Percentiles rank a stretch among this genome's conserved stretches.
Conservation (phyloP, 2,329 filamentous ascomycete genomes). For the Hypoxylon sp. region DNA sequence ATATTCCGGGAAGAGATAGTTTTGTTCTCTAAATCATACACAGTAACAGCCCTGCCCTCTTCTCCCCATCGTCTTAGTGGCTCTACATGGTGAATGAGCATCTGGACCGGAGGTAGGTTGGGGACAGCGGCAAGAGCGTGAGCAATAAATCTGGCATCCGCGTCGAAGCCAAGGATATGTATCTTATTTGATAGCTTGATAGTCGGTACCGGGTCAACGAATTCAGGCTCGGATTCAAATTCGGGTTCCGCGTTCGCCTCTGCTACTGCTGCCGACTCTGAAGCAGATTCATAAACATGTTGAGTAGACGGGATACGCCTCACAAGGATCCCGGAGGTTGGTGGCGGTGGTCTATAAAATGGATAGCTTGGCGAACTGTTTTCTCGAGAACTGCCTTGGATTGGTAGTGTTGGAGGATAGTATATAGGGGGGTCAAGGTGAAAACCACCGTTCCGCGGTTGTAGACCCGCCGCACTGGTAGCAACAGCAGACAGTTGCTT, state of each 20-base stretch:
- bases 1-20: conserved; percentile 48
- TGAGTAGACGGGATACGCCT: background rate
- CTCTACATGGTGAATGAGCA: conserved; percentile 70
- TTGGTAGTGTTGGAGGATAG: conserved; percentile 27
- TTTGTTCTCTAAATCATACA: conserved; percentile 60
- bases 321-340: conserved; percentile 1
- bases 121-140: conserved; percentile 72
- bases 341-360: conserved; percentile 38
- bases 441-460: conserved; percentile 46
- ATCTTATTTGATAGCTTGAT: conserved; percentile 58
- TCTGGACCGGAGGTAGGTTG: conserved; percentile 73
- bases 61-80: conserved; percentile 63
- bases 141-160: conserved; percentile 75
- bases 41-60: conserved; percentile 60
- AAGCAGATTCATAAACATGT: background rate
- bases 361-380: conserved; percentile 16
- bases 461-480: conserved; percentile 50
- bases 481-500: conserved; percentile 48
- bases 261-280: conserved; percentile 10
- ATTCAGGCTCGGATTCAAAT: background rate
- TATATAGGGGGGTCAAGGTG: conserved; percentile 45
- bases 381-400: conserved; percentile 4
- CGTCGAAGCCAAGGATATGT: conserved; percentile 76
- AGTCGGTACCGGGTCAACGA: conserved; percentile 10
- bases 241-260: conserved; percentile 1